Evolutionary conservation across 805 yeast species (phyloP).

Genomic region (Candida takata): DNA sequence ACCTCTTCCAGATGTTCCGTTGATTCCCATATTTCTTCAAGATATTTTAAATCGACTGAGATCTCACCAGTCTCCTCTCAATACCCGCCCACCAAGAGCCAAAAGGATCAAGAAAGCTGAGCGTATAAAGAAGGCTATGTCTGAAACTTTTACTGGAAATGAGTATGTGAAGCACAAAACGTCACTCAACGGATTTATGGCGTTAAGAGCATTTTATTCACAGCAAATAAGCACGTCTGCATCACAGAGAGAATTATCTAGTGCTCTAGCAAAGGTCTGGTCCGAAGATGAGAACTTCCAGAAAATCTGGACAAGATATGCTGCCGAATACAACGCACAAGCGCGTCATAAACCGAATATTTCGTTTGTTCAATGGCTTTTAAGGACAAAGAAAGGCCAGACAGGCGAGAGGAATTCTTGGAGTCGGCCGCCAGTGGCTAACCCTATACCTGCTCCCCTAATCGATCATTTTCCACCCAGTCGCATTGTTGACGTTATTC

Average conservation of each 20-base stretch:
- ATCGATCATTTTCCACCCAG: too few species aligned
- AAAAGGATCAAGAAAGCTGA: neutral
- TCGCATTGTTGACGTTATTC: constrained; percentile 1
- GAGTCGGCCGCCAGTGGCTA: too few species aligned
- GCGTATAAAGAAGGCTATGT: too few species aligned
- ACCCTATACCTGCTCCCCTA: too few species aligned
- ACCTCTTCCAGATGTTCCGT: constrained; percentile 2
- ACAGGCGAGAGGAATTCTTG: constrained; percentile 1
- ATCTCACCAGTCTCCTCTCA: neutral
- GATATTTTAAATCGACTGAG: neutral
- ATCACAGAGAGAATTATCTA: constrained; percentile 24
- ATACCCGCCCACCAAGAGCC: neutral
- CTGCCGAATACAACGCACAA: constrained; percentile 21
- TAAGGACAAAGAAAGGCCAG: neutral
- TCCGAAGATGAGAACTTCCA: constrained; percentile 18
- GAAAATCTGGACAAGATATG: constrained; percentile 25
- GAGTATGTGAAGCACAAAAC: constrained; percentile 10
- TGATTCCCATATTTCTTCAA: neutral
- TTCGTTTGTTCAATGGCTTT: constrained; percentile 8
- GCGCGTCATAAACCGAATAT: neutral
- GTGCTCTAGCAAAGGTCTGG: constrained; percentile 25
- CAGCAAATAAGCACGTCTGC: constrained; percentile 16
- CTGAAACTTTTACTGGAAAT: too few species aligned
- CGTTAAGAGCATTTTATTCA: constrained; percentile 27
- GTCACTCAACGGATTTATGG: constrained; percentile 27